Percentiles rank a stretch among this genome's conserved stretches.
phyloP scores from a whole-genome alignment of 139 green algal species.

The Chlorokybus atmophyticus region DNA sequence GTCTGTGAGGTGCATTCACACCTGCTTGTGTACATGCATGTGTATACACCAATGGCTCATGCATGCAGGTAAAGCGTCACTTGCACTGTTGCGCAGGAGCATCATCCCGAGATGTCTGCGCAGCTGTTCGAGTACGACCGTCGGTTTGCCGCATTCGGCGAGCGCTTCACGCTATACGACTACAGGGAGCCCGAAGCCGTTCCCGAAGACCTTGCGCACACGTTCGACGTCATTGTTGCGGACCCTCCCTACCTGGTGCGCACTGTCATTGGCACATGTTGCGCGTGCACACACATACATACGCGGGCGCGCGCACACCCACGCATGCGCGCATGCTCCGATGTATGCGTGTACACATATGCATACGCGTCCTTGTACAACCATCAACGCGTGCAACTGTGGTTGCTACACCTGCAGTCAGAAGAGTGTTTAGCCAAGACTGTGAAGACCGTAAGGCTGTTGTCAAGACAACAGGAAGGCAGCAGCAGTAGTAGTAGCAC shows the following conservation, averaged over 20 bases:
- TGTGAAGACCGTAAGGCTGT: constrained; percentile 20
- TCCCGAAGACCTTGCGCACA: constrained; percentile 10
- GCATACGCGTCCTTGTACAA: too few species aligned
- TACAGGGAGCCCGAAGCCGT: constrained; percentile 29
- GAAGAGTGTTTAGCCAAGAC: constrained; percentile 36
- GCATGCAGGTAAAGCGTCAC: background rate
- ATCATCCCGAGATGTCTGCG: background rate
- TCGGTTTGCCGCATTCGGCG: constrained; percentile 29
- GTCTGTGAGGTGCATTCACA: background rate
- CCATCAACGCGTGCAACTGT: too few species aligned
- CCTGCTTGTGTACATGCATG: background rate
- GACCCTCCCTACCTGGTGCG: constrained; percentile 41
- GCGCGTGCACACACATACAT: too few species aligned
- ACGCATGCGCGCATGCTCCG: too few species aligned
- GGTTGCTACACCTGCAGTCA: too few species aligned
- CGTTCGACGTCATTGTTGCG: constrained; percentile 34
- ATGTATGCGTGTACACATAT: too few species aligned
- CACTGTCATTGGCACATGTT: too few species aligned
- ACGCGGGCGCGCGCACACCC: too few species aligned
- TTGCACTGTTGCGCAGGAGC: too few species aligned
- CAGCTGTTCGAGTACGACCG: constrained; percentile 38
- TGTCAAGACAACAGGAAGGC: too few species aligned
- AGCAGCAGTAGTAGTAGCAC: background rate
- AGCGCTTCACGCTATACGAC: constrained; percentile 36
- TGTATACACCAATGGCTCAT: background rate